phyloP scores from a whole-genome alignment of 2,329 filamentous ascomycete genomes.

The Endoconidiophora laricicola region DNA sequence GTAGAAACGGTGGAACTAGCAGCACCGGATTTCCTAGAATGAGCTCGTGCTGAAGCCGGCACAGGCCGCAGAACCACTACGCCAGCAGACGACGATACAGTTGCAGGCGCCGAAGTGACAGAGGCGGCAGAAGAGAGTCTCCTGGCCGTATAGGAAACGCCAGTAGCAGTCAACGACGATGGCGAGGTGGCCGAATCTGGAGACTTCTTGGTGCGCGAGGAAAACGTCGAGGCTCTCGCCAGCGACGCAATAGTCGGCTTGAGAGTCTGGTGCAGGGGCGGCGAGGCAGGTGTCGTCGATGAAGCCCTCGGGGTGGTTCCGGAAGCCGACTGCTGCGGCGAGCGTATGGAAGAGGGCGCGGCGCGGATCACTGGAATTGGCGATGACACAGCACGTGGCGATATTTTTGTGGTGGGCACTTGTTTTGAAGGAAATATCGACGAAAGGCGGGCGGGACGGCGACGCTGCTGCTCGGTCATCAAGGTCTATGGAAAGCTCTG shows the following conservation, averaged over 20 bases:
- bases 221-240: constrained; percentile 7
- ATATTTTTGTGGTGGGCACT: background rate
- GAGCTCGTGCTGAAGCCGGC: constrained; percentile 2
- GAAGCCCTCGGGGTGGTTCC: background rate
- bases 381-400: constrained; percentile 8
- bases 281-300: background rate
- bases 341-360: background rate
- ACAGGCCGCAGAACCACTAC: constrained; percentile 9
- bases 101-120: background rate
- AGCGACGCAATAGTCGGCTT: constrained; percentile 11
- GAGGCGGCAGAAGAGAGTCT: background rate
- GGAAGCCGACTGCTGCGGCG: background rate
- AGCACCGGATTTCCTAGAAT: background rate
- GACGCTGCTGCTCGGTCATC: constrained; percentile 11
- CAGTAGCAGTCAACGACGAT: background rate
- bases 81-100: background rate
- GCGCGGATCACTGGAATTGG: constrained; percentile 5
- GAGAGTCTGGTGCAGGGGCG: background rate
- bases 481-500: constrained; percentile 9
- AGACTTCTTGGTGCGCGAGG: constrained; percentile 2
- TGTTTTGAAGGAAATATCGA: constrained; percentile 1
- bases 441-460: constrained; percentile 2
- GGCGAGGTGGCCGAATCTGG: background rate
- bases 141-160: background rate
- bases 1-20: background rate